These are phyloP conservation scores for Hyaloperonospora arabidopsidis DNA, from an alignment of 352 stramenopile genomes.

Conservation along the genomic window DNA sequence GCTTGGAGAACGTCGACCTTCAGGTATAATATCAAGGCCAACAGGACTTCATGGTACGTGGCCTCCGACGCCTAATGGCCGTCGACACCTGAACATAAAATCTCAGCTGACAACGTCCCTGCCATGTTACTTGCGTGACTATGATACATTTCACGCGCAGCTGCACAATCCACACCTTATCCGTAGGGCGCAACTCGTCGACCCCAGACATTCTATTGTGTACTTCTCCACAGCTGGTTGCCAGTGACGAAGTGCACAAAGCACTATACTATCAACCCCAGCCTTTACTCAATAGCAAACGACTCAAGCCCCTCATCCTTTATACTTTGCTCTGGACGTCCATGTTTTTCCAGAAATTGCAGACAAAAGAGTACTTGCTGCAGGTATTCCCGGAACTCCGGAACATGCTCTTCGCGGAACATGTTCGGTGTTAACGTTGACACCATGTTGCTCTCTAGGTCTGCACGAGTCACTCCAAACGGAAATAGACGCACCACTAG, in stretches of 20 bases:
- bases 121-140: no score
- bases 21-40: constrained; percentile 40
- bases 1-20: constrained; percentile 55
- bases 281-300: constrained; percentile 44
- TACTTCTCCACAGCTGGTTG: background rate
- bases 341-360: constrained; percentile 45
- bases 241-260: background rate
- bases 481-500: constrained; percentile 60
- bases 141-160: no score
- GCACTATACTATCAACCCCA: constrained; percentile 15
- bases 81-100: no score
- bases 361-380: constrained; percentile 72
- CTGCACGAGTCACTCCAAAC: constrained; percentile 39
- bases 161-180: no score
- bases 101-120: no score
- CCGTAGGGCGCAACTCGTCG: background rate
- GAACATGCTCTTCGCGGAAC: constrained; percentile 61
- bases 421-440: constrained; percentile 44
- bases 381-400: constrained; percentile 72
- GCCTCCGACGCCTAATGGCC: constrained; percentile 30
- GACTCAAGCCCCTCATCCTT: constrained; percentile 49
- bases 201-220: background rate
- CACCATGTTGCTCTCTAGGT: constrained; percentile 40
- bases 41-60: constrained; percentile 47
- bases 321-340: constrained; percentile 35